Base-by-base conservation (phyloP, 495 filamentous ascomycete genomes). In the Tuber umbilicatum region DNA sequence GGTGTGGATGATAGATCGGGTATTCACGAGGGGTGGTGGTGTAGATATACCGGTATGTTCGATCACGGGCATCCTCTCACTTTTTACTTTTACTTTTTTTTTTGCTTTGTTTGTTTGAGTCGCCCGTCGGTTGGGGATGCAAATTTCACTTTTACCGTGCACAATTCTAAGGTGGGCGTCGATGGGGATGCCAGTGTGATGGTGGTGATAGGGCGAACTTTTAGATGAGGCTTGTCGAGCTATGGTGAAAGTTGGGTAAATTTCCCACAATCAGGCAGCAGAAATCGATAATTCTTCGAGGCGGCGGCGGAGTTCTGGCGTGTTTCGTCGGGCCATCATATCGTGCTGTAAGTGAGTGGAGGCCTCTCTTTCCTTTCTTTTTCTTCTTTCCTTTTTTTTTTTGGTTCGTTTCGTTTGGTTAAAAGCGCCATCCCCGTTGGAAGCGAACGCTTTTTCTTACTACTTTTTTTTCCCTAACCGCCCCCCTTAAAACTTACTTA, bases 21-120 rank as follows among this genome's bases (percentile, higher is more conserved):
- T 64, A n/a, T 27, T 31, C 27, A 21, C 17, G 55, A 31, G 55
- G 55, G 10, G 55, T 5, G 55, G 55, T 31, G n/a, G 55, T 64
- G 55, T 14, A 31, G 55, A 64, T 64, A 31, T 31, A n/a, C 17
- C 0, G 16, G 5, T 55, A 9, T 64, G 27, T 31, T 64, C 55
- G 1, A 31, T 60, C n/a, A 3, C 55, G 12, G 55, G 55, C 55
- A 1, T 64, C 23, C 23, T 55, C n/a, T n/a, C n/a, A n/a, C n/a
- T n/a, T n/a, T n/a, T n/a, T n/a, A n/a, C n/a, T n/a, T n/a, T n/a
- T n/a, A n/a, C n/a, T n/a, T n/a, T 55, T 55, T 10, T 64, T 64
- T 64, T 64, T 64, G 55, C 55, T 64, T 64, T 64, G 55, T 60
- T 16, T n/a, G n/a, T 64, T 64, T 64, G n/a, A 64, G 55, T 64